Evolutionary conservation across 225 moss, liverwort and hornwort species (phyloP), one percentile per base, ranked within the genome.

Genomic region (Straminergon stramineum): DNA sequence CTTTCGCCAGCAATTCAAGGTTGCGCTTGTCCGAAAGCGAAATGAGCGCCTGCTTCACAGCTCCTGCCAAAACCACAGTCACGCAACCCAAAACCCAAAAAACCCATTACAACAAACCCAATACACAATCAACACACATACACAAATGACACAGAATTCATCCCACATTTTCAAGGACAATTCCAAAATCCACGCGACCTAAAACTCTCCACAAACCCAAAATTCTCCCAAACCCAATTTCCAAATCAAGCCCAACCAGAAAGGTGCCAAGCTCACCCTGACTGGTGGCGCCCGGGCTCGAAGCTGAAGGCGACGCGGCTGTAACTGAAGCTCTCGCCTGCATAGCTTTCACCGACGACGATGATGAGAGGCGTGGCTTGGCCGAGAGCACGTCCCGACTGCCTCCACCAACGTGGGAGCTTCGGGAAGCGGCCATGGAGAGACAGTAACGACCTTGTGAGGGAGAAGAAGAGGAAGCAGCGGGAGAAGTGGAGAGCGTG

Each of bases 21-120:
- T 95, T 94, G n/a, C 92, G 93, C 92, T 99, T 99, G 77, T 99
- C 96, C 63, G 99, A 97, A 5, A 99, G 93, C 63, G 99, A 99
- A 78, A 99, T 95, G 48, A 99, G 94, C 53, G 99, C 99, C 90
- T 96, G 96, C 90, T 96, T 97, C 73, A 89, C 61, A 58, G 79
- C 90, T 63, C 95, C 96, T 96, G 91, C 90, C n/a, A 27, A 70
- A 55, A 67, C 10, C 74, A 35, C 45, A 87, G 75, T 41, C 87
- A 53, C 48, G 39, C 22, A 37, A 78, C 56, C 19, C 79, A 31
- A 69, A 71, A 55, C 84, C 22, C 34, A 61, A 26, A 79, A 81
- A 63, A 48, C 55, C 34, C 37, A 68, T 75, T 26, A 61, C 65
- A 66, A 60, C 51, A 41, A 48, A 75, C 24, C 31, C 63, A 53